These are phyloP conservation scores for Didymellaceae sp. DNA, from an alignment of 2,329 filamentous ascomycete genomes.

Conservation along the genomic window DNA sequence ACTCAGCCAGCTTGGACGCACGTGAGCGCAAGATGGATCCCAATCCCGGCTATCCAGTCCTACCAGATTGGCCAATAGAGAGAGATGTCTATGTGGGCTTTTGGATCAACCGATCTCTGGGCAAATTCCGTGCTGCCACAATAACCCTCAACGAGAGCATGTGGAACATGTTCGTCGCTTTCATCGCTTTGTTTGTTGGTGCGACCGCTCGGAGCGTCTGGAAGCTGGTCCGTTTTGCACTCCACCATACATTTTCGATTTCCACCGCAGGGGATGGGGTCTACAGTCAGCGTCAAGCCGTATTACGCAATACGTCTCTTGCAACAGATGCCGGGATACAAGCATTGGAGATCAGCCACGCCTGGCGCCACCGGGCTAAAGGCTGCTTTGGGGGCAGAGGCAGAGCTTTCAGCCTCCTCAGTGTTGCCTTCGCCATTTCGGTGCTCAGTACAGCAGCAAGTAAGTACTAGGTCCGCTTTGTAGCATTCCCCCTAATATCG, in stretches of 20 bases:
- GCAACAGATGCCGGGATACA: constrained; percentile 15
- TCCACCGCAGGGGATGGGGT: constrained; percentile 29
- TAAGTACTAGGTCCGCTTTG: background rate
- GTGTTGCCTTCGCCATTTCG: constrained; percentile 18
- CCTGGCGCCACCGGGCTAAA: background rate
- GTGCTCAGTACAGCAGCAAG: background rate
- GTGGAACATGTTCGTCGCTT: constrained; percentile 25
- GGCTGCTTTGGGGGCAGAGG: background rate
- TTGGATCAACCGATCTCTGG: constrained; percentile 25
- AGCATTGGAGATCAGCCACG: background rate
- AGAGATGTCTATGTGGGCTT: constrained; percentile 15
- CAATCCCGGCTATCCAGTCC: background rate
- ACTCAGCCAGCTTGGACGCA: too few relatives aligned
- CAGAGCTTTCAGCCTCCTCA: constrained; percentile 18
- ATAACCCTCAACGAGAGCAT: constrained; percentile 18
- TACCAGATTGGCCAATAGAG: background rate
- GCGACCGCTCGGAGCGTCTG: constrained; percentile 21
- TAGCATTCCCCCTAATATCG: background rate
- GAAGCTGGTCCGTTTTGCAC: constrained; percentile 20
- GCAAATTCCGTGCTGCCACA: constrained; percentile 18
- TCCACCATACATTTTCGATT: constrained; percentile 17
- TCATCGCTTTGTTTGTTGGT: constrained; percentile 27
- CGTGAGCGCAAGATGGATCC: too few relatives aligned
- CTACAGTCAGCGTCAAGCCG: constrained; percentile 42
- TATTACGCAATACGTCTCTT: constrained; percentile 38